Conservation (phyloP, 108 stramenopile species). For the Hondaea fermentalgiana region DNA sequence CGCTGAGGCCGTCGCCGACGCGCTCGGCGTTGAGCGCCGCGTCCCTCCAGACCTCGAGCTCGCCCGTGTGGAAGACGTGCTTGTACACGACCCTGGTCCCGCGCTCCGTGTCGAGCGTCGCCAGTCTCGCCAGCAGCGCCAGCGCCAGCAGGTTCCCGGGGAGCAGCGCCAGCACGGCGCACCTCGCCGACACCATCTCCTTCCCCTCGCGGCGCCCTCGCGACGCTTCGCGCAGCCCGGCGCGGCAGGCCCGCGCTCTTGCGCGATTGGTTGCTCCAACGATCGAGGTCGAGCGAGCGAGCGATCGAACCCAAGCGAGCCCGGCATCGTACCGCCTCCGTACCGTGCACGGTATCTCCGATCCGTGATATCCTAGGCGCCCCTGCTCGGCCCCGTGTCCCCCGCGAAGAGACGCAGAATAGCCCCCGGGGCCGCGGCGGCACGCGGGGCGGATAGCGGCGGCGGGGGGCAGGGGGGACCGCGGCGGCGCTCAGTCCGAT, state of each 20-base stretch:
- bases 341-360: too few relatives aligned
- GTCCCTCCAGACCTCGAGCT: background rate
- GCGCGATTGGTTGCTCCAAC: background rate
- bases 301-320: too few relatives aligned
- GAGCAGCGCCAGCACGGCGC: background rate
- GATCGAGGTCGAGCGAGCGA: too few relatives aligned
- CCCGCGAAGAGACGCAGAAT: too few relatives aligned
- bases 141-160: background rate
- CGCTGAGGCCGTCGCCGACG: background rate
- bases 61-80: conserved; percentile 10
- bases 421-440: too few relatives aligned
- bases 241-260: background rate
- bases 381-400: too few relatives aligned
- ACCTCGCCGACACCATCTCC: background rate
- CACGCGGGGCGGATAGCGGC: too few relatives aligned
- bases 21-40: background rate
- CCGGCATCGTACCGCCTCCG: too few relatives aligned
- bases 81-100: background rate
- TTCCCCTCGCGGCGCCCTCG: background rate
- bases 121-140: background rate
- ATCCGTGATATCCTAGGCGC: too few relatives aligned
- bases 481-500: background rate
- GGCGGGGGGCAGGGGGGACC: too few relatives aligned
- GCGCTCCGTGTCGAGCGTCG: background rate
- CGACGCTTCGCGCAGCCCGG: background rate